Evolutionary conservation across 1,139 yeast species (phyloP), one percentile per base, ranked within the genome.

Genomic region (Candida sp.): DNA sequence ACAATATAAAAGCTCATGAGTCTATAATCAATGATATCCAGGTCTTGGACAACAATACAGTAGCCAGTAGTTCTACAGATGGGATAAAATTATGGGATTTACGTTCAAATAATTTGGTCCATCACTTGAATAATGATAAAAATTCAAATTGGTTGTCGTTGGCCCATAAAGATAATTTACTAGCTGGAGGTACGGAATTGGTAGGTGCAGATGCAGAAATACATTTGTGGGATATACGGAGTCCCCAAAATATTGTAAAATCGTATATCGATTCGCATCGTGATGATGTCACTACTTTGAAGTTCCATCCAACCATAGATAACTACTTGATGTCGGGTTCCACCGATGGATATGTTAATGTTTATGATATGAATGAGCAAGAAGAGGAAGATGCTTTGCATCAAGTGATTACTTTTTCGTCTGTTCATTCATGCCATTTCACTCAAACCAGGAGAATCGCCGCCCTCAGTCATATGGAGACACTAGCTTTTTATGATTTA

Each of bases 161-260:
- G 46, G 79, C 53, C 52, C 77, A 36, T 47, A 63, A 46, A 62
- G 61, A 54, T 21, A 70, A 68, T 8, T 54, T 77, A 21, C 50
- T 87, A 23, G 97, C 93, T 1, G 87, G 84, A n/a, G 99, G 99
- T 4, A 87, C 97, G 0, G 98, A 91, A 60, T 68, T 90, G 42
- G 76, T 76, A 22, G 87, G 89, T 1, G 77, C 77, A 0, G 98
- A 93, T 64, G 93, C 98, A 0, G 93, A 87, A 48, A 67, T 93
- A 5, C 77, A 82, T 43, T 55, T 93, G 2, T 93, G 93, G 87
- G 96, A 91, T 57, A 50, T 81, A 38, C 63, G 84, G 27, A 60
- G 56, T 21, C 54, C 65, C 1, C 64, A 63, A 2, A 61, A 65
- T 22, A 60, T 68, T 0, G 61, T 76, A 2, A 71, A 84, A 44